These are phyloP conservation scores for Aspergillus fructus DNA, from an alignment of 2,329 filamentous ascomycete species.

Conservation along the genomic window DNA sequence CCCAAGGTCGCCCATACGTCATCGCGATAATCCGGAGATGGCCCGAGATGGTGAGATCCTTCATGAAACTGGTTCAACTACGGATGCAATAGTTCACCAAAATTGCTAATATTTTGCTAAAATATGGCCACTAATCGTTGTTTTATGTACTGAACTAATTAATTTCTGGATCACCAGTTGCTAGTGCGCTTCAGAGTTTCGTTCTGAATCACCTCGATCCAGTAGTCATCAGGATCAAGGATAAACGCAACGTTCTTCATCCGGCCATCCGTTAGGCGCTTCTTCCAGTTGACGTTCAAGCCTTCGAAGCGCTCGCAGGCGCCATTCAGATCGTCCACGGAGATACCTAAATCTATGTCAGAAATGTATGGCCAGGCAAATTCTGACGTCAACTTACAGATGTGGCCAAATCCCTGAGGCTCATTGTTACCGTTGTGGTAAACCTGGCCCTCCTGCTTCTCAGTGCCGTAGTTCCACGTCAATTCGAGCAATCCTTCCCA, in stretches of 20 bases:
- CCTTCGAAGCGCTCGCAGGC: slow-evolving; percentile 85
- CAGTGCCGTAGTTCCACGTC: slow-evolving; percentile 75
- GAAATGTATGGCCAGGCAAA: background rate
- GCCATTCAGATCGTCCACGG: slow-evolving; percentile 83
- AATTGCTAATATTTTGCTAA: too few relatives aligned
- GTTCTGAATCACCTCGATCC: slow-evolving; percentile 76
- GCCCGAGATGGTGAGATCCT: background rate
- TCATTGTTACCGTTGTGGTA: slow-evolving; percentile 93
- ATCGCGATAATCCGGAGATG: background rate
- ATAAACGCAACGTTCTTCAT: slow-evolving; percentile 96
- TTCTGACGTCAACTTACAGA: slow-evolving; percentile 58
- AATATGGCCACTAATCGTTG: too few relatives aligned
- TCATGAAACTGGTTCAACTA: too few relatives aligned
- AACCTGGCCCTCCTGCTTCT: slow-evolving; percentile 75
- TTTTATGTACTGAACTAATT: too few relatives aligned
- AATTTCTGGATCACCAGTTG: slow-evolving; percentile 33
- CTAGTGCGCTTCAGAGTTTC: slow-evolving; percentile 43
- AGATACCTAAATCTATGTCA: slow-evolving; percentile 54
- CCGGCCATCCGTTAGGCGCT: slow-evolving; percentile 81
- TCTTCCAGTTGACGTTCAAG: slow-evolving; percentile 85
- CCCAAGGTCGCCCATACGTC: background rate
- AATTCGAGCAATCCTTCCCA: slow-evolving; percentile 86
- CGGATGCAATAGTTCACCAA: too few relatives aligned
- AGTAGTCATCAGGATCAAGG: slow-evolving; percentile 83
- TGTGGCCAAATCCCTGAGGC: slow-evolving; percentile 92